A percentile compares a stretch with the other conserved stretches of the same genome.
Evolutionary conservation across 208 protist genomes (phyloP).

Genomic region (Trichomonas gallinae): DNA sequence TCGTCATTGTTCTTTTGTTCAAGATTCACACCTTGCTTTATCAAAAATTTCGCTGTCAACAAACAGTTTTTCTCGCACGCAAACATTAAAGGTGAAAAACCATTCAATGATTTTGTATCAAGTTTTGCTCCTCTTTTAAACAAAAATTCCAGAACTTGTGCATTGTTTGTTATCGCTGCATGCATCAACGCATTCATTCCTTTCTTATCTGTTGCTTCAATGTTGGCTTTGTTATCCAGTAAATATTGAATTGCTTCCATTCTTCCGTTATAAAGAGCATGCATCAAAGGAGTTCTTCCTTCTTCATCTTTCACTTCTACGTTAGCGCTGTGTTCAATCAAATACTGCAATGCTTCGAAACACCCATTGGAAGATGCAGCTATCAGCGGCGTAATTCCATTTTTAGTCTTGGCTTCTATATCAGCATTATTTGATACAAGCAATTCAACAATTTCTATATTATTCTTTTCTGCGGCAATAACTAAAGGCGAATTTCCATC

Average conservation of each 20-base stretch:
- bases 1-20: background rate
- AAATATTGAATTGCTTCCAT: background rate
- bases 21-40: background rate
- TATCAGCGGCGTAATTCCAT: background rate
- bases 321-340: background rate
- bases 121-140: background rate
- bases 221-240: background rate
- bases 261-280: background rate
- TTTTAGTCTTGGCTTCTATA: background rate
- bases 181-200: background rate
- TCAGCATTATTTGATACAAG: background rate
- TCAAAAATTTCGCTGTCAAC: background rate
- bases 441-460: background rate
- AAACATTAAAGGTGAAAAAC: background rate
- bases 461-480: background rate
- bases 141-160: background rate
- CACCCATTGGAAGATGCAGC: background rate
- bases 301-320: background rate
- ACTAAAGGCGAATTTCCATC: background rate
- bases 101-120: background rate
- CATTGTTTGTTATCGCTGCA: background rate
- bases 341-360: background rate
- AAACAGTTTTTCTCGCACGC: background rate
- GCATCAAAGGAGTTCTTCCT: background rate
- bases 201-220: background rate